Base-by-base conservation (phyloP, 768 basidiomycete genomes). In the Trametes maxima region DNA sequence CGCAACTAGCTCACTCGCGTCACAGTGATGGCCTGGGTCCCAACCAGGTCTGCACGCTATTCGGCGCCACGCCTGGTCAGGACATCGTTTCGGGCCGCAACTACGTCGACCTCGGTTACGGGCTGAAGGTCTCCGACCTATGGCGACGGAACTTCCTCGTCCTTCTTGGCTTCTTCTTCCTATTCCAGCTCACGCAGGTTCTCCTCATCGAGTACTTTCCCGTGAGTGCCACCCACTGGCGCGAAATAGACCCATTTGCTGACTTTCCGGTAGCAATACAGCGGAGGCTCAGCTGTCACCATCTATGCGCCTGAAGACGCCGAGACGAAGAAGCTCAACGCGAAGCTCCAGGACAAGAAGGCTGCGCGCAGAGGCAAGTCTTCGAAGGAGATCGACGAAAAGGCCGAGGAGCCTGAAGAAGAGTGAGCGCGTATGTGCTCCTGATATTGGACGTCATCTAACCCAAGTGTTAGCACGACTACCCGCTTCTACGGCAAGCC, bases 31-130 rank as follows among this genome's bases (percentile, higher is more conserved):
- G 69, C 60, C 70, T 89, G 64, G 82, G 86, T 46, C 75, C 81
- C 1, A 88, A 93, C 66, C 93, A 94, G 75, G 84, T 82, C 11
- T 94, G 93, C 73, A 90, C 90, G 0, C 74, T 94, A 21, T 82
- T 81, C 57, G 92, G 92, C 19, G 75, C 89, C 0, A 66, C 70
- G 2, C 73, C 80, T 0, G 92, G 92, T 0, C 81, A 78, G 37
- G 76, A 76, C 55, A 53, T 76, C 35, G 84, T 94, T 57, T 64
- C 74, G 10, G 93, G 93, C 4, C 72, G 74, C 7, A 68, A 72
- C 21, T 97, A 97, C 72, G 73, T 95, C 49, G 64, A 75, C 11
- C 83, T 80, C 2, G 81, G 80, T 0, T 90, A 79, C 66, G 79
- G 75, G 2, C 68, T 88, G 52, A 70, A 78, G 49, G 68, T 73